Conservation (phyloP, 2,329 filamentous ascomycete genomes). For the Camptophora hylomeconis region DNA sequence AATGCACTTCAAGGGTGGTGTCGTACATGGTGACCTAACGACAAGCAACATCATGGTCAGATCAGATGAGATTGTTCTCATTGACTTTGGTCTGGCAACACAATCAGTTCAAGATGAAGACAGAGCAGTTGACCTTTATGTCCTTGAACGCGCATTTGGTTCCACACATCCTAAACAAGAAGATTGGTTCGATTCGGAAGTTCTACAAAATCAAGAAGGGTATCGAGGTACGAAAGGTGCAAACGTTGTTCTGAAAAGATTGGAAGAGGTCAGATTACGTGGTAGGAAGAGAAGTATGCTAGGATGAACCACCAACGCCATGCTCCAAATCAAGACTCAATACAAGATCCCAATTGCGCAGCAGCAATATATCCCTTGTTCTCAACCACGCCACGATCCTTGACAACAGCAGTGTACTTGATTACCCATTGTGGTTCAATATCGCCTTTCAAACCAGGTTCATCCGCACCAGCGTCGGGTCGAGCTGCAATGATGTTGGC, state of each 20-base stretch:
- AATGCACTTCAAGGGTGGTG: constrained; percentile 72
- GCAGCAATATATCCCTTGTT: constrained; percentile 96
- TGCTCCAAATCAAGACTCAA: constrained; percentile 18
- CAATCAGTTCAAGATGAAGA: constrained; percentile 80
- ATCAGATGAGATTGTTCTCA: constrained; percentile 69
- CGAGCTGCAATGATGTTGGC: constrained; percentile 60
- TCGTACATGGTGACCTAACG: constrained; percentile 90
- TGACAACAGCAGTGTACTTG: constrained; percentile 92
- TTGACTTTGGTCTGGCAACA: constrained; percentile 84
- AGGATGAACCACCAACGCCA: constrained; percentile 41
- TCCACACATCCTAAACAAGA: constrained; percentile 87
- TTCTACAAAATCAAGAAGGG: constrained; percentile 44
- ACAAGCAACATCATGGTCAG: constrained; percentile 92
- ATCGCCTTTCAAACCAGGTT: constrained; percentile 56
- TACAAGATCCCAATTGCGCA: constrained; percentile 51
- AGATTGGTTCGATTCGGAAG: constrained; percentile 51
- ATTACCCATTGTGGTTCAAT: constrained; percentile 86
- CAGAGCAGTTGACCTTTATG: constrained; percentile 88
- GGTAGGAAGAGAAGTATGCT: constrained; percentile 96
- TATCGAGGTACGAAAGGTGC: constrained; percentile 66
- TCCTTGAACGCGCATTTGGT: constrained; percentile 84
- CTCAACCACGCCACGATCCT: constrained; percentile 88
- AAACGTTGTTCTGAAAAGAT: constrained; percentile 57
- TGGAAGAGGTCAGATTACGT: constrained; percentile 87
- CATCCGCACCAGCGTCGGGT: constrained; percentile 29